Evolutionary conservation across 2,329 filamentous ascomycete genomes (phyloP).

Genomic region (Neocucurbitaria cava): DNA sequence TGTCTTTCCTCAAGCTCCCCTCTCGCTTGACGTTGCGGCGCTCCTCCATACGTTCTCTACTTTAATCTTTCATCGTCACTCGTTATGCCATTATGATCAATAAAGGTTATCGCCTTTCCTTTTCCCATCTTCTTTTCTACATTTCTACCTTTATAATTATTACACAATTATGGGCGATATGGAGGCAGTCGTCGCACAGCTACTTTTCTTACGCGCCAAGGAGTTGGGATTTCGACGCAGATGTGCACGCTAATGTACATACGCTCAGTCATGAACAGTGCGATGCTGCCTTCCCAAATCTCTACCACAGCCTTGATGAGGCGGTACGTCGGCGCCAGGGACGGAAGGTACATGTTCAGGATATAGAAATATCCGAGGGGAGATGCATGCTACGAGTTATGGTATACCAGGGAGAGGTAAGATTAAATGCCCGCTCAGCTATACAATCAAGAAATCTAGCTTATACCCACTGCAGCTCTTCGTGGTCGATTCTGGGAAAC

Average conservation of each 20-base stretch:
- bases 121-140: constrained; percentile 37
- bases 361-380: constrained; percentile 37
- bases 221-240: constrained; percentile 36
- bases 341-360: constrained; percentile 33
- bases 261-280: constrained; percentile 43
- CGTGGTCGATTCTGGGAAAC: constrained; percentile 38
- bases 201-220: constrained; percentile 19
- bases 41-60: constrained; percentile 10
- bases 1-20: constrained; percentile 14
- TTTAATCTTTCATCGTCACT: constrained; percentile 16
- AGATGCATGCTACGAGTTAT: constrained; percentile 43
- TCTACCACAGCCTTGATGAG: constrained; percentile 40
- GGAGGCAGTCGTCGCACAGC: constrained; percentile 31
- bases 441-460: not conserved
- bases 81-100: constrained; percentile 43
- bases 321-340: constrained; percentile 32
- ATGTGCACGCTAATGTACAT: constrained; percentile 41
- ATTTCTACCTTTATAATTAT: constrained; percentile 39
- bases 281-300: constrained; percentile 40
- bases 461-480: constrained; percentile 32
- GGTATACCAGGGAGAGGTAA: constrained; percentile 41
- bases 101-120: constrained; percentile 36
- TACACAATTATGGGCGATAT: constrained; percentile 37
- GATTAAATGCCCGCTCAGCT: not conserved
- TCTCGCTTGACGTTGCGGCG: constrained; percentile 4